Conservation (phyloP, 257 asterid genomes). For the Solanum acaule region DNA sequence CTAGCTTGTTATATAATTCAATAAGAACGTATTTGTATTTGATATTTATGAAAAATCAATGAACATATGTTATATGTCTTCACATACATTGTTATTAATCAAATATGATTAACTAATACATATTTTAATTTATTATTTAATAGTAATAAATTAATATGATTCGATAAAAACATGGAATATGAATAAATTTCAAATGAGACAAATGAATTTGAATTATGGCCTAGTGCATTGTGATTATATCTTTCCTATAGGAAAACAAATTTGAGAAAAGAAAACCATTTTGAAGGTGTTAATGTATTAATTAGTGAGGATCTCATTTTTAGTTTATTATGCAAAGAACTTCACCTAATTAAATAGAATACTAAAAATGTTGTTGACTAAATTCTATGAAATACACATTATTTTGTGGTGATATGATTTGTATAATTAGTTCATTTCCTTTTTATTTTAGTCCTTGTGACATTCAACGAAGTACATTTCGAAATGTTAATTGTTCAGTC, state of each 20-base stretch:
- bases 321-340: background rate
- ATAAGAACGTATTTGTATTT: background rate
- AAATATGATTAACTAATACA: background rate
- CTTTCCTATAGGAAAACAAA: background rate
- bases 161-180: rapidly evolving
- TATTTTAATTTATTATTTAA: too few relatives aligned
- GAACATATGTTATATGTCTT: background rate
- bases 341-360: background rate
- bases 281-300: background rate
- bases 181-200: background rate
- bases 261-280: background rate
- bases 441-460: background rate
- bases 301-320: background rate
- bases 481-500: too few relatives aligned
- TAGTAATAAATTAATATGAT: background rate
- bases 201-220: background rate
- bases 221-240: background rate
- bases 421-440: background rate
- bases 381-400: background rate
- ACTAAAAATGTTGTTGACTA: background rate
- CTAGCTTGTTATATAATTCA: too few relatives aligned
- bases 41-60: background rate
- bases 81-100: background rate
- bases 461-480: too few relatives aligned
- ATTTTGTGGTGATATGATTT: background rate